Conservation (phyloP, 2,329 filamentous ascomycete genomes). For the Lasiodiplodia theobromae region DNA sequence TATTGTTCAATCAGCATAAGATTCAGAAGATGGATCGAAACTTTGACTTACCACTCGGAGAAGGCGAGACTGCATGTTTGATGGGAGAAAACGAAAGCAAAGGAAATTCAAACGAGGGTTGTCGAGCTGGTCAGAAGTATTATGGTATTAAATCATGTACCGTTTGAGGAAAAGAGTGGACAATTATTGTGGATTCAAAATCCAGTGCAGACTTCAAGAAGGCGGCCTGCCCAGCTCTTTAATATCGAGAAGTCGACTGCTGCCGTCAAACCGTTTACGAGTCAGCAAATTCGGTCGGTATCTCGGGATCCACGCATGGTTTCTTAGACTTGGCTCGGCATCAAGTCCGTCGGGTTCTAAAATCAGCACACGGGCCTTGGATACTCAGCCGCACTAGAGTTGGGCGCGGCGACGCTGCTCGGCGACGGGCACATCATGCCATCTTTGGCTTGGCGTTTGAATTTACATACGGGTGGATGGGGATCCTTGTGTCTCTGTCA, state of each 20-base stretch:
- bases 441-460: constrained; percentile 8
- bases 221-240: not conserved
- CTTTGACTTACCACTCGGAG: constrained; percentile 1
- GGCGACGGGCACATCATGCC: not conserved
- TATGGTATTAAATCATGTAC: not conserved
- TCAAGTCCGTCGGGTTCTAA: constrained; percentile 11
- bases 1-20: not conserved
- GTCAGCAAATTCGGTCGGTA: not conserved
- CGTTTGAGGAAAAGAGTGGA: not conserved
- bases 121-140: not conserved
- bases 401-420: not conserved
- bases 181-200: not conserved
- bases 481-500: not conserved
- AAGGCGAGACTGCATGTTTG: constrained; percentile 16
- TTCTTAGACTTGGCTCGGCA: constrained; percentile 2
- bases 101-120: not conserved
- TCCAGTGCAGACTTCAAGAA: not conserved
- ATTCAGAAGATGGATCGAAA: not conserved
- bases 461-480: not conserved
- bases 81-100: not conserved
- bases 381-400: not conserved
- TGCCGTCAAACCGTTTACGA: not conserved
- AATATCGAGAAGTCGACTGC: not conserved
- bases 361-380: constrained; percentile 18
- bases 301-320: constrained; percentile 7